Base-by-base conservation (phyloP, 2,329 filamentous ascomycete genomes). In the Lecanicillium sp. region DNA sequence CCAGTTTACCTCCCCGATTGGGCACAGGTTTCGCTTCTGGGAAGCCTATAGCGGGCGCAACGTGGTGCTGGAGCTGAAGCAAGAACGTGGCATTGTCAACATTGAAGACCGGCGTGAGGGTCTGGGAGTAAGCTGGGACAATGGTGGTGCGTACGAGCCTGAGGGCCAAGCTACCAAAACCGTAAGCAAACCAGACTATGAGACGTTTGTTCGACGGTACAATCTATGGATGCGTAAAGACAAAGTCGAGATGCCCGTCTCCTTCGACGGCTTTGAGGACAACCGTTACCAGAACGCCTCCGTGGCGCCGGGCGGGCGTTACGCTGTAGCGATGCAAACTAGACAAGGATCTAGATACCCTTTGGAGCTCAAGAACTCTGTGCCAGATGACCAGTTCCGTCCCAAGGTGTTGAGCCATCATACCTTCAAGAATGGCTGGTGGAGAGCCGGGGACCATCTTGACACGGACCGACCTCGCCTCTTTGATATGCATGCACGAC, bases 381-480 rank as follows among this genome's bases (percentile, higher is more conserved):
- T 25, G n/a, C 35, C 28, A 20, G n/a, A n/a, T 14, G 15, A 13
- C n/a, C 35, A 30, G 35, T 3, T 37, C 27, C 35, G 28, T 17
- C 28, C 28, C 17, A 37, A 17, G n/a, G 20, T 27, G 22, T 25
- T 25, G 22, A 25, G 22, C 11, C 22, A 25, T 11, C 22, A 25
- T 25, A 36, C 20, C 14, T n/a, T 11, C n/a, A 36, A 14, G 11
- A 36, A 27, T 14, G 20, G 33, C n/a, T 14, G 8, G 8, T 14
- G 18, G 12, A 28, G 19, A 17, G 33, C 33, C 15, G 14, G 18
- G 4, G 22, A 37, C 17, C 35, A 37, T 5, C 36, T 48, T 3
- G 22, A 41, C 8, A 27, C 46, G 13, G 37, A 43, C 27, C 25
- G 40, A 6, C 46, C 46, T 29, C 37, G 38, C 3, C 20, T 48